Conservation (phyloP, 2,329 filamentous ascomycete species). For the Talaromyces sp. region DNA sequence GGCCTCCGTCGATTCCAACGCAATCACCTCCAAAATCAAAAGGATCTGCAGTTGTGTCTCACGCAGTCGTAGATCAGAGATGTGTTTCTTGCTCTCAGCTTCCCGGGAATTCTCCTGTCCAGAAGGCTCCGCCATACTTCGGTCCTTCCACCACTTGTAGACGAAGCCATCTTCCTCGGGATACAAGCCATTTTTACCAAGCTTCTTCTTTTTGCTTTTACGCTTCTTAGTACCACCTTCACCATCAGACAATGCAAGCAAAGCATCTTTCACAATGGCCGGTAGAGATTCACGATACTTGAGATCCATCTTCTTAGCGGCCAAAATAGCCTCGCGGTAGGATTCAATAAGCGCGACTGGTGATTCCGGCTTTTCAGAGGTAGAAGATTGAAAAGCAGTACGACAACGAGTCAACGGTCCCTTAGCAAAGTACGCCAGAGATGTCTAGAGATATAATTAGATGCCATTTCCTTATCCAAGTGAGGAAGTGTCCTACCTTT, state of each 20-base stretch:
- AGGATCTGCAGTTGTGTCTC: conserved; percentile 55
- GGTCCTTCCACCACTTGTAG: conserved; percentile 50
- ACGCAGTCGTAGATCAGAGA: conserved; percentile 49
- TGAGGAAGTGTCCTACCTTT: conserved; percentile 34
- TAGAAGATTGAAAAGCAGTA: conserved; percentile 38
- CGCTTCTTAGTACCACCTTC: conserved; percentile 32
- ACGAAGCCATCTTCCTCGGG: conserved; percentile 48
- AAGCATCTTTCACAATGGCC: conserved; percentile 39
- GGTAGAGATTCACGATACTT: conserved; percentile 52
- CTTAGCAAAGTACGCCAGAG: conserved; percentile 56
- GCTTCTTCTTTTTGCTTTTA: conserved; percentile 45
- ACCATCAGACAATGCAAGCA: conserved; percentile 42
- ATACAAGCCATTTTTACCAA: conserved; percentile 53
- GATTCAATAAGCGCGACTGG: conserved; percentile 37
- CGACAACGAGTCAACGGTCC: conserved; percentile 52
- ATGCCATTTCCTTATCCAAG: background rate
- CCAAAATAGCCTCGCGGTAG: conserved; percentile 47
- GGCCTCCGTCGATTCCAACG: conserved; percentile 38
- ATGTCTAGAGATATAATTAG: conserved; percentile 39
- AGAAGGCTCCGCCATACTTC: conserved; percentile 29
- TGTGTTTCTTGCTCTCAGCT: conserved; percentile 42
- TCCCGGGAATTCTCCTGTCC: conserved; percentile 34
- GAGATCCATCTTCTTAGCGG: conserved; percentile 50
- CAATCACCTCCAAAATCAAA: conserved; percentile 52
- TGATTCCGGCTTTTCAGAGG: conserved; percentile 22